Evolutionary conservation across 1,139 yeast species (phyloP), one percentile per base, ranked within the genome.

Genomic region (Lodderomyces parapsilosis): DNA sequence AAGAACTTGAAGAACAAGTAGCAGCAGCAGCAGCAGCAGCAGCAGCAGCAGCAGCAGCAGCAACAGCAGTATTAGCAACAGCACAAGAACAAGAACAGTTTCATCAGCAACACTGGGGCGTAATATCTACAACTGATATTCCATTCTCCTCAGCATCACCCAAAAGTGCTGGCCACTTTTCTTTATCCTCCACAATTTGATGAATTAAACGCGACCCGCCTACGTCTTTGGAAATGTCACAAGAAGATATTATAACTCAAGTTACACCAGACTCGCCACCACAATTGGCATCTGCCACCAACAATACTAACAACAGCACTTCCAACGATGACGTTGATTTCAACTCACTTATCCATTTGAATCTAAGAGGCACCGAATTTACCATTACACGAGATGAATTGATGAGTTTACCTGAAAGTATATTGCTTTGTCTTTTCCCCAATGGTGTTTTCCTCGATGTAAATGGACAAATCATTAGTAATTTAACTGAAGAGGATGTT

Each of bases 391-490:
- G 96, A 50, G 96, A 89, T 53, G 96, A 89, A 60, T 75, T 93
- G 52, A 83, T 90, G 86, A 81, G 91, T 44, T 70, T 93, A 42
- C 98, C 99, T 1, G 98, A 94, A 62, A 82, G 93, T 50, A 83
- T 94, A 25, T 69, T 94, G 48, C 76, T 91, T 44, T 89, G 97
- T 53, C 66, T 88, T 43, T 94, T 83, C 63, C 96, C 98, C 13
- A 87, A 88, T 52, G 97, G 98, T 30, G 91, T 90, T 6, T 84
- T 87, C 58, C 74, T 87, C 46, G 94, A 88, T 59, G 74, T 74
- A 43, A 66, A 78, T 42, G 95, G 94, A 2, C 83, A 81, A 46
- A 85, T 85, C n/a, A 85, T 86, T 43, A 76, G 86, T 36, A 85
- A 84, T 52, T 65, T 86, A 56, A 82, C 93, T 0, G 91, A 86